phyloP scores from a whole-genome alignment of 805 yeast species.

The Helenozyma baotianmanensis region DNA sequence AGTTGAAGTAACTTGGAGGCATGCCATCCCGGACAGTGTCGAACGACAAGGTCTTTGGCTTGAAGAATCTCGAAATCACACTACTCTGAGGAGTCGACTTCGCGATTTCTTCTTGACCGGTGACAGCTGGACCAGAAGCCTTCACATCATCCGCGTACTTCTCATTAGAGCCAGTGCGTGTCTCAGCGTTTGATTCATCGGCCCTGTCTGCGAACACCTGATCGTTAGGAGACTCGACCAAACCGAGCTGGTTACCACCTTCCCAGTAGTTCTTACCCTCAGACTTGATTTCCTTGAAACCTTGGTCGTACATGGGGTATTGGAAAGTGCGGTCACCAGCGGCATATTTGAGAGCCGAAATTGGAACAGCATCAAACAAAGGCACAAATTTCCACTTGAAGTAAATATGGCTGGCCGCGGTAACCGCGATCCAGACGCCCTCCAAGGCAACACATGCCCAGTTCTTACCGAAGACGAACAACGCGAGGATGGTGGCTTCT shows the following conservation, averaged over 20 bases:
- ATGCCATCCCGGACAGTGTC: slow-evolving; percentile 38
- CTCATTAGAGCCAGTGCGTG: slow-evolving; percentile 8
- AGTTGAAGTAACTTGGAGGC: slow-evolving; percentile 40
- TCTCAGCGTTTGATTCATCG: slow-evolving; percentile 12
- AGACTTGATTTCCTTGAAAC: slow-evolving; percentile 50
- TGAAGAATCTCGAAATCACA: slow-evolving; percentile 26
- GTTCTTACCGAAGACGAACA: slow-evolving; percentile 71
- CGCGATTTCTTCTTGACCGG: slow-evolving; percentile 4
- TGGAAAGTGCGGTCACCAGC: slow-evolving; percentile 36
- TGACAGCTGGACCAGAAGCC: too few relatives aligned
- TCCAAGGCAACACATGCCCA: slow-evolving; percentile 78
- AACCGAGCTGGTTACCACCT: slow-evolving; percentile 41
- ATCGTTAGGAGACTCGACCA: slow-evolving; percentile 13
- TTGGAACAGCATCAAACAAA: slow-evolving; percentile 63
- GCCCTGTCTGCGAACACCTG: slow-evolving; percentile 12
- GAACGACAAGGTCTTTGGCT: slow-evolving; percentile 46
- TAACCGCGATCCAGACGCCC: slow-evolving; percentile 52
- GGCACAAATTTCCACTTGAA: slow-evolving; percentile 58
- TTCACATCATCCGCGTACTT: slow-evolving; percentile 4
- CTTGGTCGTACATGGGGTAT: slow-evolving; percentile 68
- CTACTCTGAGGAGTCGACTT: slow-evolving; percentile 4
- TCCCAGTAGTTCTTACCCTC: slow-evolving; percentile 48
- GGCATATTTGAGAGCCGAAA: slow-evolving; percentile 53
- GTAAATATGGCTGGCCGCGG: slow-evolving; percentile 56
- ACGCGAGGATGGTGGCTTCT: slow-evolving; percentile 63